Percentiles rank a stretch among this genome's conserved stretches.
Evolutionary conservation across 2,329 filamentous ascomycete species (phyloP).

Genomic region (Fusarium citri): DNA sequence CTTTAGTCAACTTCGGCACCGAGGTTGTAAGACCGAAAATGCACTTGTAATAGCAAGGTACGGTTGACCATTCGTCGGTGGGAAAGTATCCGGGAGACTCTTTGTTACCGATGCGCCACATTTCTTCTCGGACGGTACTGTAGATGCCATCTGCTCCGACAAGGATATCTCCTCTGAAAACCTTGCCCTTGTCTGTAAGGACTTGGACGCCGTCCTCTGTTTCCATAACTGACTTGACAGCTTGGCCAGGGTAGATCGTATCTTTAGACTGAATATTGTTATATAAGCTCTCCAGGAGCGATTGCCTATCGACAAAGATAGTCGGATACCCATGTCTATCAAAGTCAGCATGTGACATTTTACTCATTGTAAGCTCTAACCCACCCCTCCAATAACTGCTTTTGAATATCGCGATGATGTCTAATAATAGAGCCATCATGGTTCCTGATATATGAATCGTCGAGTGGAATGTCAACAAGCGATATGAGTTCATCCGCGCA

Average conservation of each 20-base stretch:
- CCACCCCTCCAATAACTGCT: background rate
- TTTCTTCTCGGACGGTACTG: conserved; percentile 51
- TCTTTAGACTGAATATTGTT: conserved; percentile 48
- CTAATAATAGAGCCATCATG: background rate
- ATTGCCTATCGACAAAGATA: conserved; percentile 53
- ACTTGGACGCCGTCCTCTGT: conserved; percentile 1
- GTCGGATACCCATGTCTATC: conserved; percentile 47
- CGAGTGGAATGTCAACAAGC: background rate
- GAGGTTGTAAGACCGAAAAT: background rate
- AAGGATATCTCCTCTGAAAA: conserved; percentile 50
- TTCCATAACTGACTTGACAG: conserved; percentile 5
- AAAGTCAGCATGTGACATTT: background rate
- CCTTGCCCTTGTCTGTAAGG: background rate
- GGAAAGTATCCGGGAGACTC: conserved; percentile 10
- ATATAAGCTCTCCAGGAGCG: conserved; percentile 51
- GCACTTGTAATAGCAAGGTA: conserved; percentile 20
- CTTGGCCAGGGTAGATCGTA: conserved; percentile 28
- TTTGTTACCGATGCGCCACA: conserved; percentile 36
- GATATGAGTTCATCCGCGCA: background rate
- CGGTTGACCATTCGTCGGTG: conserved; percentile 16
- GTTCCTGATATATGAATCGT: background rate
- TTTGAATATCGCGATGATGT: rapidly evolving
- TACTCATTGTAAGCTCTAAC: rapidly evolving
- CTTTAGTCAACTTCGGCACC: background rate
- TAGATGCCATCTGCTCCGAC: conserved; percentile 57